A percentile compares a stretch with the other conserved stretches of the same genome.
phyloP scores from a whole-genome alignment of 345 rosid species.

The Populus pruinosa region DNA sequence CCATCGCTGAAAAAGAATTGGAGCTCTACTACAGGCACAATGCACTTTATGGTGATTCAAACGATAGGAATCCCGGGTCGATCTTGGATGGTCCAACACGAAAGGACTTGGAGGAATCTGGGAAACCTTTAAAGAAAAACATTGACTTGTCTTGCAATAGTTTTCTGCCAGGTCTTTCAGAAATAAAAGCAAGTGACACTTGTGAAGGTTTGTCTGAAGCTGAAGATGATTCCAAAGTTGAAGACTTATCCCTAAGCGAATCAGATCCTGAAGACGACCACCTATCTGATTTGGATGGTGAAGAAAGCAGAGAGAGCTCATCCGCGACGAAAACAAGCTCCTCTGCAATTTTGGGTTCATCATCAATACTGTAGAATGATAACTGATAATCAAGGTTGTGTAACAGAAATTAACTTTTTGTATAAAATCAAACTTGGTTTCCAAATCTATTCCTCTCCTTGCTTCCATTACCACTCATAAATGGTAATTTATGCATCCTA shows the following conservation, averaged over 20 bases:
- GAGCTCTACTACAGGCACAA: constrained; percentile 73
- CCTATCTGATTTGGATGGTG: not conserved
- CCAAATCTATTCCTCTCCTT: not conserved
- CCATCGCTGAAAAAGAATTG: constrained; percentile 72
- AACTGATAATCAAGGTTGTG: constrained; percentile 7
- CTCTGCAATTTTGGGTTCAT: not conserved
- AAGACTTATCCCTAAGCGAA: constrained; percentile 8
- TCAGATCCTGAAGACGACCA: constrained; percentile 8
- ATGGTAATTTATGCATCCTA: too few relatives aligned
- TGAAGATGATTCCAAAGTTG: constrained; percentile 33
- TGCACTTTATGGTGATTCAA: constrained; percentile 72
- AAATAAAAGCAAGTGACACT: constrained; percentile 23
- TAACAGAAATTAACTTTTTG: not conserved
- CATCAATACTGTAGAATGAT: constrained; percentile 10
- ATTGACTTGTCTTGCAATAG: not conserved
- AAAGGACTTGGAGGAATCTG: constrained; percentile 26
- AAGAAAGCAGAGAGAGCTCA: not conserved
- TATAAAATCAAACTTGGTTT: not conserved
- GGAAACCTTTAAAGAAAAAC: constrained; percentile 20
- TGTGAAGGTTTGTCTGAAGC: constrained; percentile 26
- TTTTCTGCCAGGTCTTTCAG: constrained; percentile 23
- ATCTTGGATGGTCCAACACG: constrained; percentile 36
- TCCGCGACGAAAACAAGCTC: not conserved
- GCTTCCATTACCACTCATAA: not conserved
- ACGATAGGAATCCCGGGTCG: constrained; percentile 48